Percentiles rank a stretch among this genome's conserved stretches.
Evolutionary conservation across 2,329 filamentous ascomycete genomes (phyloP).

Genomic region (Orbilia blumenaviensis): DNA sequence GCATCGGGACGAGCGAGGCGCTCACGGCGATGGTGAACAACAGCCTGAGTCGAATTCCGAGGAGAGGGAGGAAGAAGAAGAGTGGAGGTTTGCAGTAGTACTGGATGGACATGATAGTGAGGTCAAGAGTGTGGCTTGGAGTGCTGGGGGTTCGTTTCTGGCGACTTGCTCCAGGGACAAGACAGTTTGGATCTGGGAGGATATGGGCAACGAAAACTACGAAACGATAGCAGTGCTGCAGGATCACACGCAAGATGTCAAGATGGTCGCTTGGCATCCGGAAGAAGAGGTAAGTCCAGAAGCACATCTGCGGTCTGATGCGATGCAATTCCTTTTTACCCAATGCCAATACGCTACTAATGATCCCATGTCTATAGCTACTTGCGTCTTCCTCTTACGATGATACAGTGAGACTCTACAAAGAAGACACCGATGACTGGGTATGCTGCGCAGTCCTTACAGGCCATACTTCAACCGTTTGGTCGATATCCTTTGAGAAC

Average conservation of each 20-base stretch:
- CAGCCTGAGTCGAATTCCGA: constrained; percentile 61
- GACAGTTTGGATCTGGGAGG: constrained; percentile 98
- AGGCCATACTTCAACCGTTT: constrained; percentile 86
- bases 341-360: constrained; percentile 54
- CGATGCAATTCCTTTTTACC: no score
- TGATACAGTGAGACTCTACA: constrained; percentile 86
- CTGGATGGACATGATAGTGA: constrained; percentile 96
- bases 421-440: constrained; percentile 94
- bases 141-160: constrained; percentile 77
- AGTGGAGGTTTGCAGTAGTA: constrained; percentile 92
- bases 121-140: constrained; percentile 82
- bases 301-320: constrained; percentile 62
- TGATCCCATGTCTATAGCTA: constrained; percentile 66
- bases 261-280: constrained; percentile 91
- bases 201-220: constrained; percentile 92
- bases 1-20: constrained; percentile 69
- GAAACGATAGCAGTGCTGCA: constrained; percentile 94
- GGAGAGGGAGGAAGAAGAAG: constrained; percentile 71
- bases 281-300: constrained; percentile 65
- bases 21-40: constrained; percentile 59
- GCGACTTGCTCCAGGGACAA: constrained; percentile 94
- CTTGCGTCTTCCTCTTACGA: constrained; percentile 94
- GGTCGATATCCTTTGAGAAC: constrained; percentile 78
- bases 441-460: constrained; percentile 82
- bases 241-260: constrained; percentile 95